These are phyloP conservation scores for Lolium multiflorum DNA, from an alignment of 176 grass and related monocot genomes.

Conservation along the genomic window DNA sequence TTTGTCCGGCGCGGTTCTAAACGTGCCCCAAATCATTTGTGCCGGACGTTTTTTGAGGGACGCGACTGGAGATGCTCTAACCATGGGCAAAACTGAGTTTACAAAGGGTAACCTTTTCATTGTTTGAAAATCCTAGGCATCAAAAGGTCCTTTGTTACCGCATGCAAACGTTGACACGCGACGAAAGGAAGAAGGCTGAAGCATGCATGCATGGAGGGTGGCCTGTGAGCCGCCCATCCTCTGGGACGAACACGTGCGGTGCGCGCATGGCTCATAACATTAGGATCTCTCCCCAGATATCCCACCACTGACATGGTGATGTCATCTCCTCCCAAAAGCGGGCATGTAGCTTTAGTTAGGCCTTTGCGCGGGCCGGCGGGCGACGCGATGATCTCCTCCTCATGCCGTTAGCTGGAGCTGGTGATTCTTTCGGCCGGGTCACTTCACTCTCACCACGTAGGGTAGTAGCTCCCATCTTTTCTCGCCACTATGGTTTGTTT, in stretches of 20 bases:
- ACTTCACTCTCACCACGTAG: slow-evolving; percentile 8
- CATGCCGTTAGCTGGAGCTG: slow-evolving; percentile 48
- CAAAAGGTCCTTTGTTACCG: background rate
- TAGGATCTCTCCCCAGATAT: slow-evolving; percentile 42
- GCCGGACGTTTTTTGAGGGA: no score
- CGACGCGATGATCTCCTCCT: slow-evolving; percentile 36
- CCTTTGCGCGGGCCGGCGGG: background rate
- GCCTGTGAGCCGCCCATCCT: background rate
- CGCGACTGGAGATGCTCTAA: no score
- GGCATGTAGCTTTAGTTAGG: slow-evolving; percentile 46
- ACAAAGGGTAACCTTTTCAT: no score
- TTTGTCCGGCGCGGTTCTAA: no score
- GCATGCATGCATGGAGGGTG: background rate
- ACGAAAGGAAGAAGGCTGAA: background rate
- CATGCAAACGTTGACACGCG: background rate
- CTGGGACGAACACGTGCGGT: slow-evolving; percentile 18
- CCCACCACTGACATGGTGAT: slow-evolving; percentile 54
- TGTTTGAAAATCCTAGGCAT: background rate
- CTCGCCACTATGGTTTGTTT: slow-evolving; percentile 58
- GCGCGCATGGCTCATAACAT: slow-evolving; percentile 14
- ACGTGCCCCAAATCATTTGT: no score
- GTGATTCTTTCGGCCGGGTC: slow-evolving; percentile 42
- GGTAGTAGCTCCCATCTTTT: slow-evolving; percentile 22
- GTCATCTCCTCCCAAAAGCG: slow-evolving; percentile 47
- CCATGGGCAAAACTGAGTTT: no score